Evolutionary conservation across 2,329 filamentous ascomycete species (phyloP).

Genomic region (Aspergillus clavatus): DNA sequence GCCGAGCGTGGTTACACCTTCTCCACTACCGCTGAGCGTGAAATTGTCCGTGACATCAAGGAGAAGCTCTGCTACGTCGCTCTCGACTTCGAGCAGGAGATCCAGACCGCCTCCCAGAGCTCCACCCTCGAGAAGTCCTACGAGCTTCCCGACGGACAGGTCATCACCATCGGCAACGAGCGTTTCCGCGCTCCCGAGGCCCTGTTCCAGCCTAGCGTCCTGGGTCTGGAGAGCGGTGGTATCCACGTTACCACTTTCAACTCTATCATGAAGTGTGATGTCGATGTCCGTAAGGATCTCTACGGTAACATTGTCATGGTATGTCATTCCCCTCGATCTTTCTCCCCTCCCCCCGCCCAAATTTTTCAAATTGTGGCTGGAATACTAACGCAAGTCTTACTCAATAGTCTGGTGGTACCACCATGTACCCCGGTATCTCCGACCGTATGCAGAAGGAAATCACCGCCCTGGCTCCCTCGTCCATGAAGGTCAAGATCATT

Average conservation of each 20-base stretch:
- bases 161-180: conserved; percentile 99
- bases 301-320: conserved; percentile 99
- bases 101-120: conserved; percentile 98
- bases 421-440: conserved; percentile 99
- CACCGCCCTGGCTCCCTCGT: conserved; percentile 96
- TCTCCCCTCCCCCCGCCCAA: not conserved
- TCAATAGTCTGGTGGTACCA: conserved; percentile 98
- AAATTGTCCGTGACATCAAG: conserved; percentile 99
- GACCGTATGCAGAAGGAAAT: conserved; percentile 99
- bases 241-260: conserved; percentile 99
- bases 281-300: conserved; percentile 99
- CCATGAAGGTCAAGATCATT: conserved; percentile 99
- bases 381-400: not conserved
- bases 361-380: not conserved
- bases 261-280: conserved; percentile 99
- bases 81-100: conserved; percentile 99
- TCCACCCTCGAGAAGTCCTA: conserved; percentile 99
- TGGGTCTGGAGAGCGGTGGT: conserved; percentile 97
- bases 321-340: conserved; percentile 43
- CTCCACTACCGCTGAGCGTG: conserved; percentile 99
- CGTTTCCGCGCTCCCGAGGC: conserved; percentile 99
- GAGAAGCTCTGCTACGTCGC: conserved; percentile 99
- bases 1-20: conserved; percentile 99
- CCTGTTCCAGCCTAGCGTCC: conserved; percentile 97
- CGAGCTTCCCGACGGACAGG: conserved; percentile 98